Base-by-base conservation (phyloP, 2,329 filamentous ascomycete species). In the Cryoendolithus antarcticus region DNA sequence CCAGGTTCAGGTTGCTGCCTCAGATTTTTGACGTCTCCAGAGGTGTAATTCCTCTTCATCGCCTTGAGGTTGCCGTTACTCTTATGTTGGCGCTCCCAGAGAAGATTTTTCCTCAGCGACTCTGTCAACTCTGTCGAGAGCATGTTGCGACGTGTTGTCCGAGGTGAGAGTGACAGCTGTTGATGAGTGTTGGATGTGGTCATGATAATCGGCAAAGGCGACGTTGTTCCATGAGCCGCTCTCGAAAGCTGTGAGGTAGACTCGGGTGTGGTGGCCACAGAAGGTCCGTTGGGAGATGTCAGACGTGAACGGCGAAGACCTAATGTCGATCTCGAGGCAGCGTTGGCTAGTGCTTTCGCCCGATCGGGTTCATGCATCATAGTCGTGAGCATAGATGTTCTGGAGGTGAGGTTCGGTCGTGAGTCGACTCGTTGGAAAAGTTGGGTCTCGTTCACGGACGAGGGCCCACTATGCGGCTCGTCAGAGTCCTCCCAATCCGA, bases 21-120 rank as follows among this genome's bases (percentile, higher is more conserved):
- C 32, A 96, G 71, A 60, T 93, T 93, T 45, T 84, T 82, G 46
- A 95, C 78, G 56, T 95, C 88, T 48, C 89, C 83, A 2, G 89
- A 84, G 6, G 88, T 94, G 59, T 95, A 86, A 43, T 86, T 74
- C 46, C 89, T 77, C 69, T 94, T 93, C 42, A 94, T 71, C 39
- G 89, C 84, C 1, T 88, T 86, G 47, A 89, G 88, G 53, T 80
- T 84, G 6, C 86, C 89, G 28, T 83, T 82, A 43, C 85, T 86
- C 72, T 91, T 93, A 57, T 96, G 89, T 56, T 93, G 86, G 38
- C 91, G 81, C 61, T 98, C 91, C 83, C 86, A 93, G 10, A 96
- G 74, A 10, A 98, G 77, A 53, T 95, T 84, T 51, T 86, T 83
- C 13, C 91, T 78, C 3, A 98, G 77, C 13, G 86, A 93, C 59